Base-by-base conservation (phyloP, 2,329 filamentous ascomycete genomes). In the Cladosporium sphaerospermum region DNA sequence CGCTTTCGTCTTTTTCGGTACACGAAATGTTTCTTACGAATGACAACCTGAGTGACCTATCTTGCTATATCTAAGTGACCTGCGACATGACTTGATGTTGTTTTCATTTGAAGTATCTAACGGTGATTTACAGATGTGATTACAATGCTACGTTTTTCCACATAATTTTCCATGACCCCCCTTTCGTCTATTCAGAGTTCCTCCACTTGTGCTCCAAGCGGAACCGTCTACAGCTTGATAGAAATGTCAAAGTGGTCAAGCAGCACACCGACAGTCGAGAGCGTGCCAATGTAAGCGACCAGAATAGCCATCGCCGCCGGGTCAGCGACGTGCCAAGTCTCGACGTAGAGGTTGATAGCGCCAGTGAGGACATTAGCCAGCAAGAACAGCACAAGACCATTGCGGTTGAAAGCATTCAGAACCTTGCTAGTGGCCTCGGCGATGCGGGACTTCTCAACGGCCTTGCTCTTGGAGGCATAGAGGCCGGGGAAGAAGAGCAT, bases 311-410 rank as follows among this genome's bases (percentile, higher is more conserved):
- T 88, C 0, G 90, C 82, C 53, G 74, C 69, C 3, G 78, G 62
- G 8, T 81, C 79, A 4, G 76, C 77, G 58, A 86, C 82, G 66
- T 92, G 80, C 59, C 97, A 71, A 2, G 93, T 99, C 37, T 85
- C 84, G 52, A 97, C 70, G 3, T 84, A 88, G 77, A 99, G 76
- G 68, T 99, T 99, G 51, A 97, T 85, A 13, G 89, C 66, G 0
- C 93, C 93, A 0, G 93, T 99, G 57, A 96, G 71, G 44, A 99
- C 71, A 66, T 99, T 99, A 2, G 93, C 91, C 36, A 91, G 65
- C 54, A 99, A 70, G 66, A 99, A 99, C 1, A 97, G 71, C 0
- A 82, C 83, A 44, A 99, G 74, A 0, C 93, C 91, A 62, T 96
- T 96, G 51, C 86, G 80, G 67, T 99, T 99, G 67, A 86, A 95